Base-by-base conservation (phyloP, 2,329 filamentous ascomycete genomes). In the Pseudogymnoascus sp. region DNA sequence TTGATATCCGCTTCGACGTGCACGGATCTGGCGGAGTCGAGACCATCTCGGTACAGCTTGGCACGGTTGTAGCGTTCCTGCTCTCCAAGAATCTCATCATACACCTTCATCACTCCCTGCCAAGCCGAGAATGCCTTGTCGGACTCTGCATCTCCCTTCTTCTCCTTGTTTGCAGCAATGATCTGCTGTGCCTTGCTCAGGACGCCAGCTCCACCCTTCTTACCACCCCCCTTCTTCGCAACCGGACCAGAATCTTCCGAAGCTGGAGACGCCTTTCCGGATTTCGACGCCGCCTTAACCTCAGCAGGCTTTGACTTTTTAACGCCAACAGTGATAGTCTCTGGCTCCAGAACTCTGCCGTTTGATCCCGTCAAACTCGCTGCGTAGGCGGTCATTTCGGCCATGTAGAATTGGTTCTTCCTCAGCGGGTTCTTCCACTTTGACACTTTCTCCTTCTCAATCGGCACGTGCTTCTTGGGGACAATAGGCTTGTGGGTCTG, bases 371-470 rank as follows among this genome's bases (percentile, higher is more conserved):
- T 89, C 56, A 91, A 77, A 73, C 87, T 90, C 11, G 85, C 86
- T 1, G 89, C 86, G 71, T 91, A 92, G 1, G 80, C 78, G 28
- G 81, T 80, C 74, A 89, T 89, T 64, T 89, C 86, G 1, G 82
- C 81, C 82, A 89, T 88, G 70, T 84, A 86, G 61, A 78, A 79
- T 68, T 91, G 88, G 50, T 88, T 74, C 3, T 66, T 69, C 28
- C 72, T 68, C 6, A 73, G 64, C 8, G 72, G 72, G 61, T 74
- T 73, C 72, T 66, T 65, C 71, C 71, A 72, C 68, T 73, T 73
- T 4, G 71, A 70, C 1, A 73, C 70, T 62, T 85, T 62, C 76
- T 76, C 66, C 76, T 80, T 61, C n/a, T 34, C 50, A 56, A 56
- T 56, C 73, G 74, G 5, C 78, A 73, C 56, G 70, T 74, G 1